phyloP scores from a whole-genome alignment of 179 eudicot species.

The Nepenthes alata region DNA sequence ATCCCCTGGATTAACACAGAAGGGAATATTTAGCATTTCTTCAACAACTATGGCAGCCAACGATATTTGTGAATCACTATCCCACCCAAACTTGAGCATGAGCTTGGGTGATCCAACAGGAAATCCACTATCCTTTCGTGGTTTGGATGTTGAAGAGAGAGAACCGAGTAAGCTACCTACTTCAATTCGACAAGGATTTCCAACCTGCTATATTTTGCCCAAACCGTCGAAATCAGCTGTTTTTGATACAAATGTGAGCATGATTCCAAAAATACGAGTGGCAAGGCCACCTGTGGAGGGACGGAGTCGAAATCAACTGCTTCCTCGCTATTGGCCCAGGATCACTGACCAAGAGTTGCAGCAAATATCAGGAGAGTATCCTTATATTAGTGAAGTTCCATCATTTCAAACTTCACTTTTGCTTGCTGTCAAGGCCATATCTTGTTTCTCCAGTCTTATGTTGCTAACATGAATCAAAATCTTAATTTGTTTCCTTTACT shows the following conservation, averaged over 20 bases:
- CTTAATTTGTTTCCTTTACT: slow-evolving; percentile 30
- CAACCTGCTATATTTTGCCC: slow-evolving; percentile 49
- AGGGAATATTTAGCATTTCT: slow-evolving; percentile 20
- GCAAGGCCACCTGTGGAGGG: slow-evolving; percentile 92
- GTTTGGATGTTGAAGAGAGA: slow-evolving; percentile 33
- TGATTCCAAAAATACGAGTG: slow-evolving; percentile 53
- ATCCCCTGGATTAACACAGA: slow-evolving; percentile 30
- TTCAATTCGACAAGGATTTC: slow-evolving; percentile 41
- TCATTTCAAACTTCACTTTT: not conserved
- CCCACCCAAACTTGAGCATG: slow-evolving; percentile 59
- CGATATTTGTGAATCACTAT: slow-evolving; percentile 33
- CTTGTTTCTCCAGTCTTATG: slow-evolving; percentile 2
- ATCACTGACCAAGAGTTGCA: slow-evolving; percentile 95
- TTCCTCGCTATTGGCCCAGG: slow-evolving; percentile 99
- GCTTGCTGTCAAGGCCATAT: not conserved
- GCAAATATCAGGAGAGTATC: slow-evolving; percentile 99
- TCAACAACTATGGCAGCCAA: slow-evolving; percentile 21
- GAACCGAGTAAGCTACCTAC: slow-evolving; percentile 31
- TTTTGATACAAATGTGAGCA: slow-evolving; percentile 32
- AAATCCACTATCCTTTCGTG: slow-evolving; percentile 25
- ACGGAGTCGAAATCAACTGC: slow-evolving; percentile 76
- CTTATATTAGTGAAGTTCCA: slow-evolving; percentile 11
- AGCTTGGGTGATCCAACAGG: slow-evolving; percentile 49
- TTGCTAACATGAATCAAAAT: not conserved
- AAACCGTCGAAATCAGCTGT: slow-evolving; percentile 41